Conservation (phyloP, 768 basidiomycete species). For the Crepidotus variabilis region DNA sequence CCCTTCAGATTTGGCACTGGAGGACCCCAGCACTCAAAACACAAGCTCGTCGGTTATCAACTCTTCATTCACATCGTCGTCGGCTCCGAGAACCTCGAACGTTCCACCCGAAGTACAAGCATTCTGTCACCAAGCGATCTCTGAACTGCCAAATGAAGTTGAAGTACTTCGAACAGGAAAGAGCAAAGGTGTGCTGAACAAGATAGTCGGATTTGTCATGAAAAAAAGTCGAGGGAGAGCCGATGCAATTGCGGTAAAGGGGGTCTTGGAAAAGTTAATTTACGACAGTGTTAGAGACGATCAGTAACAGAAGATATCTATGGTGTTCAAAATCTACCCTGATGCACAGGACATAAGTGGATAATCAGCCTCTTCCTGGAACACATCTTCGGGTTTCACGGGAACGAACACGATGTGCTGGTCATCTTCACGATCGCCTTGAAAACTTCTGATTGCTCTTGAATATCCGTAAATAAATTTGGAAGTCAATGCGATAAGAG, state of each 20-base stretch:
- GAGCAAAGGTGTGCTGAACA: slow-evolving; percentile 73
- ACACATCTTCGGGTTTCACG: no score
- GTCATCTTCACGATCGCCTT: no score
- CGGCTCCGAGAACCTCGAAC: no score
- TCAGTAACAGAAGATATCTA: no score
- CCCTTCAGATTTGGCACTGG: slow-evolving; percentile 1
- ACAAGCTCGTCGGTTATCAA: neutral
- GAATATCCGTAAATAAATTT: no score
- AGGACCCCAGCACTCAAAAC: neutral
- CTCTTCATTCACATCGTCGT: neutral
- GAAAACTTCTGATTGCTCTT: no score
- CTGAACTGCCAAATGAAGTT: slow-evolving; percentile 61
- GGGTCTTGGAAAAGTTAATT: slow-evolving; percentile 46
- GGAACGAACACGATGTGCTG: no score
- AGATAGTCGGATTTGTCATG: slow-evolving; percentile 85
- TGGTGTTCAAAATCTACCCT: no score
- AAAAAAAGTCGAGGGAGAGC: slow-evolving; percentile 73
- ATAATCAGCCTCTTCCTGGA: no score
- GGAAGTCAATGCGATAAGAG: no score
- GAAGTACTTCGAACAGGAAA: slow-evolving; percentile 58
- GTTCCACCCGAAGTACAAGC: slow-evolving; percentile 34
- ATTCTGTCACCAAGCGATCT: slow-evolving; percentile 64
- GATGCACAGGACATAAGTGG: no score
- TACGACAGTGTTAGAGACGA: no score
- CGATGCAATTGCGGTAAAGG: slow-evolving; percentile 60